Evolutionary conservation across 495 filamentous ascomycete genomes (phyloP), one percentile per base, ranked within the genome.

Genomic region (Zalerion maritima): DNA sequence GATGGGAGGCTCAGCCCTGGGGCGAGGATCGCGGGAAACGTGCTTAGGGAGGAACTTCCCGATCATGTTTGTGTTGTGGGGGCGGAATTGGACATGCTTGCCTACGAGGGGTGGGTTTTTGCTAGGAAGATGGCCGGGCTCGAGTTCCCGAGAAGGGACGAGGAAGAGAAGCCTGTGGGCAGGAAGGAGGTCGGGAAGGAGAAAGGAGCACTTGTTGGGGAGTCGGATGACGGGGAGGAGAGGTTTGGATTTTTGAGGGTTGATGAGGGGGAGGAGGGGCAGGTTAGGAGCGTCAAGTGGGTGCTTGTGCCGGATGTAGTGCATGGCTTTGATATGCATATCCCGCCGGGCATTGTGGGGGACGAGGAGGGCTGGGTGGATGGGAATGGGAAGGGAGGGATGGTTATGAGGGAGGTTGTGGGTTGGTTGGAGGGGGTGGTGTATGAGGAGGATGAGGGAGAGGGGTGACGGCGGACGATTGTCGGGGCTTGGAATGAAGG

Each of bases 11-110:
- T 61, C 7, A 52, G 46, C 7, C 49, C 57, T 0, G n/a, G n/a
- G n/a, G n/a, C n/a, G n/a, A n/a, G n/a, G n/a, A n/a, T n/a, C n/a
- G n/a, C n/a, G n/a, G 19, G 33, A 20, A 53, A 49, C 21, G 47
- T 46, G 0, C 20, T 24, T 13, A 34, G 42, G 5, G 43, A 51
- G 4, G n/a, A 26, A 4, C 34, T 58, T 1, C 54, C 54, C 2
- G 28, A 29, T 21, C 41, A 45, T 19, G 40, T 60, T 0, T 55
- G 70, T 50, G 35, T 73, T 54, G 35, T 76, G 47, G 38, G 57
- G 46, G 43, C 53, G 53, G 57, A 76, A 63, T 18, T 71, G 46
- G 41, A 76, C 18, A 43, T 55, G 34, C 37, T 60, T 13, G 47
- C 42, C 2, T 22, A 36, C 3, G 55, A 53, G 33, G 41, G 36